Conservation (phyloP, 2,329 filamentous ascomycete genomes). For the Periconia sp. region DNA sequence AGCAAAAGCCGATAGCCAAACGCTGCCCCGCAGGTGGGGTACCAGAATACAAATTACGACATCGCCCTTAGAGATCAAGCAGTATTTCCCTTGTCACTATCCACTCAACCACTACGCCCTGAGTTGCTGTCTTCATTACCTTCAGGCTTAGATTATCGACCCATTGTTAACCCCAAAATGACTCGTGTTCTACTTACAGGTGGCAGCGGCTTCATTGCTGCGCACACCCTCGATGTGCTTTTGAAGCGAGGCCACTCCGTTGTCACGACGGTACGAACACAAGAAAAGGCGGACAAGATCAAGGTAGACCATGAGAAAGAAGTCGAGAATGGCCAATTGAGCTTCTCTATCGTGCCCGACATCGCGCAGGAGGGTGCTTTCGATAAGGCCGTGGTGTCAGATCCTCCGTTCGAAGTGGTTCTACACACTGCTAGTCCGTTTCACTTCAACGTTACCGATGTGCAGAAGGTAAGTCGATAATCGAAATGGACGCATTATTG, state of each 20-base stretch:
- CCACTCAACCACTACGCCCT: background rate
- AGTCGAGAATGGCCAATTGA: conserved; percentile 58
- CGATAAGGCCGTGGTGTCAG: conserved; percentile 59
- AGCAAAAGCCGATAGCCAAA: conserved; percentile 2
- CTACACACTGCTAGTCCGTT: conserved; percentile 59
- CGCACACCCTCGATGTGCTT: conserved; percentile 63
- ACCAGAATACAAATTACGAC: conserved; percentile 1
- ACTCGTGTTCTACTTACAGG: conserved; percentile 49
- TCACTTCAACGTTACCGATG: conserved; percentile 71
- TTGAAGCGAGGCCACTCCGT: conserved; percentile 60
- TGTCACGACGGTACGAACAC: conserved; percentile 64
- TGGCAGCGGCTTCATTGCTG: conserved; percentile 66
- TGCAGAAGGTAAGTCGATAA: conserved; percentile 57
- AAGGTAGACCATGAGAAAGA: conserved; percentile 54
- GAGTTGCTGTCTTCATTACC: no score
- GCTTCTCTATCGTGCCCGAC: conserved; percentile 70
- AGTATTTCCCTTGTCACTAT: background rate
- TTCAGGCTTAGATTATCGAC: background rate
- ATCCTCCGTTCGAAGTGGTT: conserved; percentile 70
- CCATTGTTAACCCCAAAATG: conserved; percentile 21
- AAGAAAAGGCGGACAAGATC: conserved; percentile 64
- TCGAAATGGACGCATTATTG: background rate
- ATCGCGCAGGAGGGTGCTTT: conserved; percentile 72
- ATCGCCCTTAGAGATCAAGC: background rate
- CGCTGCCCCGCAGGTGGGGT: background rate